Conservation (phyloP, 495 filamentous ascomycete species). For the Trichoderma reesei region DNA sequence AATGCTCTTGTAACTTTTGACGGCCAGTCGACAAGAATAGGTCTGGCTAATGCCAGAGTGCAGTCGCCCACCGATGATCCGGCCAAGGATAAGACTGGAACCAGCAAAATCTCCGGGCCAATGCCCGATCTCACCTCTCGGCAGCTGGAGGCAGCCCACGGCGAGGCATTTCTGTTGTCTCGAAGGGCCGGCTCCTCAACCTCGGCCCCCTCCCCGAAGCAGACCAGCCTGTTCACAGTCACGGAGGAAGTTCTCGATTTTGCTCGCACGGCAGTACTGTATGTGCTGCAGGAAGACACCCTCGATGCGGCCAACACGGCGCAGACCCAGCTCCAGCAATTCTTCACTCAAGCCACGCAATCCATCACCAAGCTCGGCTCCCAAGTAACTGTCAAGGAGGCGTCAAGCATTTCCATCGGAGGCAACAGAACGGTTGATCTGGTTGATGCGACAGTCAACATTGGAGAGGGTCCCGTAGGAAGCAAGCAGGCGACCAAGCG, state of each 20-base stretch:
- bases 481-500: conserved; percentile 10
- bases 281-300: conserved; percentile 46
- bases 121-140: neutral
- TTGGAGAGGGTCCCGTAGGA: conserved; percentile 24
- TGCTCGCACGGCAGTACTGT: conserved; percentile 53
- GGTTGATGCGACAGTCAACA: conserved; percentile 29
- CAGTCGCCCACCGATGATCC: conserved; percentile 8
- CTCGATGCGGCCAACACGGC: conserved; percentile 45
- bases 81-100: neutral
- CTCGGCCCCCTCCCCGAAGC: conserved; percentile 14
- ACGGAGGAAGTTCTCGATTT: conserved; percentile 53
- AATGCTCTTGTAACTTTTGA: conserved; percentile 82
- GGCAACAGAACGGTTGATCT: conserved; percentile 35
- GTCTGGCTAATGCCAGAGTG: conserved; percentile 18
- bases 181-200: conserved; percentile 13
- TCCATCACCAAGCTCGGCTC: conserved; percentile 18
- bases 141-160: neutral
- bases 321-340: conserved; percentile 45
- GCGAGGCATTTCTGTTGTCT: neutral
- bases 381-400: conserved; percentile 19
- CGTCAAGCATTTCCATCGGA: conserved; percentile 34
- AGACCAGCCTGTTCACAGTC: conserved; percentile 26
- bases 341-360: conserved; percentile 32
- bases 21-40: conserved; percentile 33
- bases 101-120: conserved; percentile 17